phyloP scores from a whole-genome alignment of 768 basidiomycete genomes.

The Lentinula lateritia region DNA sequence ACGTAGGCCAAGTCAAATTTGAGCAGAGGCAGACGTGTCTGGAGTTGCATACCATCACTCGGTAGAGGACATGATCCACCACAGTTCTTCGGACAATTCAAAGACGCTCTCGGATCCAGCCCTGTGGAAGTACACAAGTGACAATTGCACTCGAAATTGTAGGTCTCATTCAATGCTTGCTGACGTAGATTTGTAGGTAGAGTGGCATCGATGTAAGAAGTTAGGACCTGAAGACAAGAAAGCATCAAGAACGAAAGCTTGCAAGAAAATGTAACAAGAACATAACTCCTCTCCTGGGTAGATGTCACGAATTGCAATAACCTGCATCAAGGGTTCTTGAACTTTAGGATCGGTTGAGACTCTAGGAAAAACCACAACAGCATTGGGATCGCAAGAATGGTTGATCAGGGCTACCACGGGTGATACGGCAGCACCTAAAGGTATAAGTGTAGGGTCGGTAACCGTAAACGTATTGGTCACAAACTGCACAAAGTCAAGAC shows the following conservation, averaged over 20 bases:
- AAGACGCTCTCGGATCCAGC: constrained; percentile 61
- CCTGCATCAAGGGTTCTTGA: constrained; percentile 61
- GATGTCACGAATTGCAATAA: constrained; percentile 69
- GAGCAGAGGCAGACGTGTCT: not conserved
- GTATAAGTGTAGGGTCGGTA: constrained; percentile 68
- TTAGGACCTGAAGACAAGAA: constrained; percentile 51
- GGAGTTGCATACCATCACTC: constrained; percentile 42
- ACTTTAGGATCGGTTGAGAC: constrained; percentile 23
- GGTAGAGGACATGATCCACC: constrained; percentile 60
- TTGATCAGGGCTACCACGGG: constrained; percentile 79
- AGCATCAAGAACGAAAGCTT: not conserved
- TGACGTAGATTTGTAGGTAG: constrained; percentile 54
- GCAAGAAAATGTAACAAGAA: not conserved
- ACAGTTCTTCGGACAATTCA: constrained; percentile 67
- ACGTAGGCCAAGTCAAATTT: not conserved
- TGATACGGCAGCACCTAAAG: constrained; percentile 81
- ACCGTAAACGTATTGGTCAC: constrained; percentile 88
- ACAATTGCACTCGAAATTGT: constrained; percentile 76
- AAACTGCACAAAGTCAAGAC: constrained; percentile 47
- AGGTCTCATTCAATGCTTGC: constrained; percentile 58
- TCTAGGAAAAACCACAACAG: constrained; percentile 85
- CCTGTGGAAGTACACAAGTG: constrained; percentile 36
- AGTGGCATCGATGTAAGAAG: constrained; percentile 83
- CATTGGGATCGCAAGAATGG: constrained; percentile 86
- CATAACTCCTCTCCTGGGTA: constrained; percentile 63